Conservation (phyloP, 176 grass and related monocot species). For the Elymus sibiricus region DNA sequence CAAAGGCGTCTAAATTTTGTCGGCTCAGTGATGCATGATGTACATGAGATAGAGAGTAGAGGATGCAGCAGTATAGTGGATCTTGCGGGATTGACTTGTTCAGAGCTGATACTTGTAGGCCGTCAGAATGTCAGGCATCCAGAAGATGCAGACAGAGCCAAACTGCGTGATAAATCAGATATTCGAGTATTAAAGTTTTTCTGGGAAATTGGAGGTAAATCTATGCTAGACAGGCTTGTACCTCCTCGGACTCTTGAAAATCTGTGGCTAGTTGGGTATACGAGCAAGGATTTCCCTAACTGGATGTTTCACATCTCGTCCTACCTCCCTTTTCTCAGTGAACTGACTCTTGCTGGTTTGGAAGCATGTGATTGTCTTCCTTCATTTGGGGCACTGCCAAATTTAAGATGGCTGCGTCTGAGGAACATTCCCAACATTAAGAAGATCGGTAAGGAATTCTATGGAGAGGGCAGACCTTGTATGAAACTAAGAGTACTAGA, state of each 20-base stretch:
- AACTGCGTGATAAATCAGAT: too few species aligned
- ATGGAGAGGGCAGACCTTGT: background rate
- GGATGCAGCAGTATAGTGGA: background rate
- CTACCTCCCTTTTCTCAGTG: background rate
- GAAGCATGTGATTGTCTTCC: background rate
- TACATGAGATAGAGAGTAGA: background rate
- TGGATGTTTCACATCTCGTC: background rate
- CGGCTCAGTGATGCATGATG: fast-evolving
- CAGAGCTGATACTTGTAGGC: too few species aligned
- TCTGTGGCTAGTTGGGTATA: fast-evolving
- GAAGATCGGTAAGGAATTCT: background rate
- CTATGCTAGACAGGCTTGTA: background rate
- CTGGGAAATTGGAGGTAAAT: too few species aligned
- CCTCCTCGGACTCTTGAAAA: background rate
- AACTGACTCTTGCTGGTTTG: fast-evolving
- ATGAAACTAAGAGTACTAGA: background rate
- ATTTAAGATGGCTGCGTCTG: background rate
- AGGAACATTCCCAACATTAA: fast-evolving
- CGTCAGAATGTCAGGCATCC: too few species aligned
- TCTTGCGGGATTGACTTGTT: background rate
- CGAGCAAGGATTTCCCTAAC: background rate
- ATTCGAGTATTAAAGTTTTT: too few species aligned
- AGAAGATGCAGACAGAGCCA: too few species aligned
- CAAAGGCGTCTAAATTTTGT: background rate
- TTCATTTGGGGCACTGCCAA: background rate